Evolutionary conservation across 306 rosid species (phyloP).

Genomic region (Mimosa pudica): DNA sequence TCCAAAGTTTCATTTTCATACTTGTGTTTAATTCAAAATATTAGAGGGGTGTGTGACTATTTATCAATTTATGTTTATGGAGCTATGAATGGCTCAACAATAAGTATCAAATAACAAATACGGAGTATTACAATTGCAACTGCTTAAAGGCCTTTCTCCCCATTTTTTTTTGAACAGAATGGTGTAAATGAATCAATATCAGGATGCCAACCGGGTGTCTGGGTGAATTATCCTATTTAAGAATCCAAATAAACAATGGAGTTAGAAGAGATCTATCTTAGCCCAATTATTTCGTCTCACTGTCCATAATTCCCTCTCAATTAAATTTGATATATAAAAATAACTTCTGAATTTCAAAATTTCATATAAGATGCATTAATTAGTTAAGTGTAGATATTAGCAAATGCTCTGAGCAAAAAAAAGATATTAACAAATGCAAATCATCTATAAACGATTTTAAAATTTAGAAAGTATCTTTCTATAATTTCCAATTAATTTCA

Average conservation of each 20-base stretch:
- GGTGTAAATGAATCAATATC: background rate
- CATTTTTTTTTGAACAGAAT: background rate
- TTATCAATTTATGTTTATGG: background rate
- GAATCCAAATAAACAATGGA: background rate
- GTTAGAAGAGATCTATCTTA: background rate
- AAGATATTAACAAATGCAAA: too few species aligned
- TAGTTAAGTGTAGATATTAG: too few species aligned
- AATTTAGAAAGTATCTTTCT: too few species aligned
- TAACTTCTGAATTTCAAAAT: too few species aligned
- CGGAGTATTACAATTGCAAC: background rate
- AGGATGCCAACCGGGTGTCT: background rate
- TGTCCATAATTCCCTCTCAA: too few species aligned
- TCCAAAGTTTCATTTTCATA: slow-evolving; percentile 30
- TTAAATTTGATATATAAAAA: too few species aligned
- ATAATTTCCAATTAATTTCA: too few species aligned
- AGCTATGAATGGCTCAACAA: background rate
- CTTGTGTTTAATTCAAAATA: slow-evolving; percentile 30
- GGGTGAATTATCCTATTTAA: background rate
- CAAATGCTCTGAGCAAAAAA: too few species aligned
- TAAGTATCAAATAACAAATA: background rate
- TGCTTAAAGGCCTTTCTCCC: background rate
- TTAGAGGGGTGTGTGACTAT: background rate
- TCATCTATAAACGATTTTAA: too few species aligned
- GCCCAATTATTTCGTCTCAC: background rate
- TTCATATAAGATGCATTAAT: too few species aligned